Evolutionary conservation across 805 yeast genomes (phyloP).

Genomic region (Dipodascopsis tothii): DNA sequence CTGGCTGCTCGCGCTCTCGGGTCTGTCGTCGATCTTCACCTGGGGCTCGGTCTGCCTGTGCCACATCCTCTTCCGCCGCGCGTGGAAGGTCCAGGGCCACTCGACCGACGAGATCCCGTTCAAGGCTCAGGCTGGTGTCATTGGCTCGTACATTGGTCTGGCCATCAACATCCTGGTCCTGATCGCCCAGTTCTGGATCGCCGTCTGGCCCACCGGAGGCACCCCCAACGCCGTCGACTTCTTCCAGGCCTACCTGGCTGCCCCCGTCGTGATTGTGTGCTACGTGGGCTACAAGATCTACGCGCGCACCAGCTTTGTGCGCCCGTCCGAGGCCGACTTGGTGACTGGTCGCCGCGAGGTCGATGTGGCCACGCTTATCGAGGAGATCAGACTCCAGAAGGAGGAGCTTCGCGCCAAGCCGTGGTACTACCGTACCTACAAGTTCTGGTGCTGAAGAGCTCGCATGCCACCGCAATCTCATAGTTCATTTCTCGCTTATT

Average conservation of each 20-base stretch:
- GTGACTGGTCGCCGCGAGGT: slow-evolving; percentile 57
- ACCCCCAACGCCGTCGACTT: slow-evolving; percentile 36
- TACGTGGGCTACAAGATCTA: slow-evolving; percentile 49
- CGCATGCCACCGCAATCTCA: not conserved
- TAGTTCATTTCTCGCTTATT: not conserved
- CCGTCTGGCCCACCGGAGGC: slow-evolving; percentile 58
- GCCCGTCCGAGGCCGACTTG: slow-evolving; percentile 47
- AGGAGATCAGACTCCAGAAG: slow-evolving; percentile 52
- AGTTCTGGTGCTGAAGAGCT: slow-evolving; percentile 53
- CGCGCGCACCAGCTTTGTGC: slow-evolving; percentile 37
- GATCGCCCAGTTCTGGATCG: slow-evolving; percentile 75
- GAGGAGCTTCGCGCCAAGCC: slow-evolving; percentile 43
- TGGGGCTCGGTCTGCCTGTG: slow-evolving; percentile 70
- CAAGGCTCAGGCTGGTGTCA: slow-evolving; percentile 58
- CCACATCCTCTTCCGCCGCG: slow-evolving; percentile 61
- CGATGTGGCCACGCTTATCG: slow-evolving; percentile 49
- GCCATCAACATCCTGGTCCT: slow-evolving; percentile 52
- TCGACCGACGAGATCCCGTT: slow-evolving; percentile 59
- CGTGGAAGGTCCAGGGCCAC: slow-evolving; percentile 59
- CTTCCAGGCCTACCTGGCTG: slow-evolving; percentile 50
- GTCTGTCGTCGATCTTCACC: slow-evolving; percentile 67
- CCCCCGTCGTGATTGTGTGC: slow-evolving; percentile 37
- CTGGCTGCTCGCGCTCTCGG: slow-evolving; percentile 73
- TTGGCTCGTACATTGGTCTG: slow-evolving; percentile 60
- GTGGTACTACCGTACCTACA: slow-evolving; percentile 44